A percentile compares a stretch with the other conserved stretches of the same genome.
phyloP scores from a whole-genome alignment of 306 rosid genomes.

The Casuarina glauca region DNA sequence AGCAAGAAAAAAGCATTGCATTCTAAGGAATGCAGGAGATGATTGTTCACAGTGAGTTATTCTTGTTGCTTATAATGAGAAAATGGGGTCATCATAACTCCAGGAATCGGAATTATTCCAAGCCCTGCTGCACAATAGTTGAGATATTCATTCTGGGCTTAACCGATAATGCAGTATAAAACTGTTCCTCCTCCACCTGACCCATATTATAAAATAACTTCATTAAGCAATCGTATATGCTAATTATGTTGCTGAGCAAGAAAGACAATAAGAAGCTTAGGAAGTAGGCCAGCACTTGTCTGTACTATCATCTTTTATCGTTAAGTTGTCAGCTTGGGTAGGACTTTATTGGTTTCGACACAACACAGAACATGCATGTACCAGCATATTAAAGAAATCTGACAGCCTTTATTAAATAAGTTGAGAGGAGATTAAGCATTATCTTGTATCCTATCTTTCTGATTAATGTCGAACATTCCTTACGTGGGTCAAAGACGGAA shows the following conservation, averaged over 20 bases:
- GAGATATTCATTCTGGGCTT: background rate
- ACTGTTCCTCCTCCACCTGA: too few relatives aligned
- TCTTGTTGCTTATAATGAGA: background rate
- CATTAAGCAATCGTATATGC: too few relatives aligned
- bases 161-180: background rate
- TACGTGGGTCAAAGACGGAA: background rate
- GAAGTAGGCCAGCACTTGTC: too few relatives aligned
- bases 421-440: background rate
- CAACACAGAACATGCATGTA: too few relatives aligned
- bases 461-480: background rate
- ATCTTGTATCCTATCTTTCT: background rate
- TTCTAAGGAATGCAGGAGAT: background rate
- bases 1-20: background rate
- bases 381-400: too few relatives aligned
- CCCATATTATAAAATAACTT: too few relatives aligned
- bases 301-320: too few relatives aligned
- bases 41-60: background rate
- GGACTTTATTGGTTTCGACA: too few relatives aligned
- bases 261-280: too few relatives aligned
- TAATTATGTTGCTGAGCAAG: too few relatives aligned
- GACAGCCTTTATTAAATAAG: background rate
- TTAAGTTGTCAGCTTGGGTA: too few relatives aligned
- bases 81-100: background rate
- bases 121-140: background rate
- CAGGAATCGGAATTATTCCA: background rate